Conservation (phyloP, 495 filamentous ascomycete species). For the Tetracladium marchalianum region DNA sequence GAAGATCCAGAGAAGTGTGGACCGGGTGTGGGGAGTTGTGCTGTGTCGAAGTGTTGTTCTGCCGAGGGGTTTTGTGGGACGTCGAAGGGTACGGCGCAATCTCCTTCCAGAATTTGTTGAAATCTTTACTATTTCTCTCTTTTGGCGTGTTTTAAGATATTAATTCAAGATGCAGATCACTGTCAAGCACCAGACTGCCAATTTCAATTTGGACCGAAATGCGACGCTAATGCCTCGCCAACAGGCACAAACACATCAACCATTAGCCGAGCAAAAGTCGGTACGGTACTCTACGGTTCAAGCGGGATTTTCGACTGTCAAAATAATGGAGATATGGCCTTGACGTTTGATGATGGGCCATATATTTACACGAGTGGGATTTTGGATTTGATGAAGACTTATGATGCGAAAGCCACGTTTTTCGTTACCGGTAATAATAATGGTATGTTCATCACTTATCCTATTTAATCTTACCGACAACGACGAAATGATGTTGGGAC, state of each 20-base stretch:
- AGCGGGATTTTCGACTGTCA: conserved; percentile 57
- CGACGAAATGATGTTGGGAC: conserved; percentile 54
- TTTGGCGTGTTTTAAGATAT: too few species aligned
- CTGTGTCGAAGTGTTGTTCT: conserved; percentile 54
- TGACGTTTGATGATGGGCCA: conserved; percentile 67
- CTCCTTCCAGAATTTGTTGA: neutral
- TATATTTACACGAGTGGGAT: conserved; percentile 50
- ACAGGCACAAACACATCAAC: conserved; percentile 47
- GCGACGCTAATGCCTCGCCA: conserved; percentile 59
- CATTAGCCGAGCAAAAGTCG: conserved; percentile 49
- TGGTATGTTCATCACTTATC: conserved; percentile 5
- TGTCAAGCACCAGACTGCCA: conserved; percentile 63
- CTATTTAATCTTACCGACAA: too few species aligned
- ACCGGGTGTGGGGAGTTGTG: conserved; percentile 37
- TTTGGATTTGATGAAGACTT: conserved; percentile 48
- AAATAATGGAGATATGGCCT: conserved; percentile 31
- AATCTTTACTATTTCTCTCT: conserved; percentile 29
- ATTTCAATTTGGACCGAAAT: conserved; percentile 51
- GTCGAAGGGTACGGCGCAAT: neutral
- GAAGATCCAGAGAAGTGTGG: conserved; percentile 25
- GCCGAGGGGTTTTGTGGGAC: conserved; percentile 36
- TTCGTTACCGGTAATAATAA: conserved; percentile 43
- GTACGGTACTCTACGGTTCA: conserved; percentile 49
- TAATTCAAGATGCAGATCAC: conserved; percentile 30
- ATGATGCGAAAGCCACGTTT: conserved; percentile 55